Evolutionary conservation across 1,139 yeast species (phyloP).

Genomic region (Blastobotrys indianensis): DNA sequence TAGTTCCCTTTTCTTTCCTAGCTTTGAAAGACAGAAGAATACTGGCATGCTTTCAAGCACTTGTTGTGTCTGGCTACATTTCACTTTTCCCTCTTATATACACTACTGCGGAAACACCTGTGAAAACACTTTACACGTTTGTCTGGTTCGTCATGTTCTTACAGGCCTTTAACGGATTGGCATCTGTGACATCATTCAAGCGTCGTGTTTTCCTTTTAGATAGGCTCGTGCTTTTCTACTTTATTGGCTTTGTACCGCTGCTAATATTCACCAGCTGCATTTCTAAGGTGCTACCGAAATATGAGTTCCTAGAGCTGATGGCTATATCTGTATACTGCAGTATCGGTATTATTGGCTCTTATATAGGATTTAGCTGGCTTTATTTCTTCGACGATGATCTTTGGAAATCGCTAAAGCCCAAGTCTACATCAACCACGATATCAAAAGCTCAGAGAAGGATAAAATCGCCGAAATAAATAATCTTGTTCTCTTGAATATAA

Average conservation of each 20-base stretch:
- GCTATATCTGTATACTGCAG: constrained; percentile 80
- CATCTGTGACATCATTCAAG: constrained; percentile 48
- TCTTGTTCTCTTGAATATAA: not conserved
- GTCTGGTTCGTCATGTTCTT: constrained; percentile 81
- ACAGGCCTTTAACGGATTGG: constrained; percentile 63
- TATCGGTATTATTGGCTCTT: constrained; percentile 75
- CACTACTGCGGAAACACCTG: constrained; percentile 71
- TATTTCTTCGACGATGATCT: constrained; percentile 52
- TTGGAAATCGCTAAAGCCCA: constrained; percentile 17
- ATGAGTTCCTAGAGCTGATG: constrained; percentile 74
- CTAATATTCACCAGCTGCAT: constrained; percentile 54
- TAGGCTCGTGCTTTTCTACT: constrained; percentile 60
- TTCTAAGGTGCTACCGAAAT: constrained; percentile 41
- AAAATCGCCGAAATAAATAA: not conserved
- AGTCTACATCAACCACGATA: not conserved
- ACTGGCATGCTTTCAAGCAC: constrained; percentile 48
- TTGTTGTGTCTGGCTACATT: constrained; percentile 77
- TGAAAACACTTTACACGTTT: constrained; percentile 72
- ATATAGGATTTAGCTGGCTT: constrained; percentile 86
- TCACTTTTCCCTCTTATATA: constrained; percentile 83
- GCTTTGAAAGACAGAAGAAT: constrained; percentile 67
- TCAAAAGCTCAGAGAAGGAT: not conserved
- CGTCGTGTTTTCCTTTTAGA: constrained; percentile 60
- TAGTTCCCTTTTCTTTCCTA: constrained; percentile 82
- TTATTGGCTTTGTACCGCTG: constrained; percentile 62